These are phyloP conservation scores for Lactuca sativa DNA, from an alignment of 129 eudicot genomes.

Conservation along the genomic window DNA sequence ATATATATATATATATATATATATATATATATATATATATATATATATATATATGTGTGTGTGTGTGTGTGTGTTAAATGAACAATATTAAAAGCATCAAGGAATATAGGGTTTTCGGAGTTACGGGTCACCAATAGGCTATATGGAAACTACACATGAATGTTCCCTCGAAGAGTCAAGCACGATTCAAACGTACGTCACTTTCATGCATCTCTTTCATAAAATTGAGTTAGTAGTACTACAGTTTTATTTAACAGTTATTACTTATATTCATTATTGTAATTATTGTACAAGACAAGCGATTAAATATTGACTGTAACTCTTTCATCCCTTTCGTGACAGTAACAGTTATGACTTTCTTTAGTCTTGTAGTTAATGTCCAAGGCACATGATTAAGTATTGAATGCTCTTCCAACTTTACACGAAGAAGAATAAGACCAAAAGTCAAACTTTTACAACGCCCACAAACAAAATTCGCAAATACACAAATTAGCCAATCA, in stretches of 20 bases:
- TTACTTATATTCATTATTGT: background rate
- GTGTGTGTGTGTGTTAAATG: background rate
- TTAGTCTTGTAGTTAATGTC: background rate
- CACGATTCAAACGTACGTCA: background rate
- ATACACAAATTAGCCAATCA: too few species aligned
- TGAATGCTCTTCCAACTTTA: too few species aligned
- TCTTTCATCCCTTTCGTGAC: too few species aligned
- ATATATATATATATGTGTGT: background rate
- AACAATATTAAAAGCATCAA: too few species aligned
- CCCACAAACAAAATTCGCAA: too few species aligned
- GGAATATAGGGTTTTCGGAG: too few species aligned
- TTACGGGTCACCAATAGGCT: too few species aligned
- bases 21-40: background rate
- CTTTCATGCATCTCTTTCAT: background rate
- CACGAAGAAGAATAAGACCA: too few species aligned
- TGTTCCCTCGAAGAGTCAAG: background rate
- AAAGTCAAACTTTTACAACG: too few species aligned
- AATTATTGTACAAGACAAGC: background rate
- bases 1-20: background rate
- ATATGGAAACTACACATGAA: background rate
- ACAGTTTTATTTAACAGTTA: background rate
- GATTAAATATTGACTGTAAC: too few species aligned
- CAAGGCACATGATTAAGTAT: background rate
- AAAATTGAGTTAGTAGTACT: background rate
- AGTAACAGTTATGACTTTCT: background rate